Evolutionary conservation across 2,329 filamentous ascomycete genomes (phyloP).

Genomic region (Cercospora beticola): DNA sequence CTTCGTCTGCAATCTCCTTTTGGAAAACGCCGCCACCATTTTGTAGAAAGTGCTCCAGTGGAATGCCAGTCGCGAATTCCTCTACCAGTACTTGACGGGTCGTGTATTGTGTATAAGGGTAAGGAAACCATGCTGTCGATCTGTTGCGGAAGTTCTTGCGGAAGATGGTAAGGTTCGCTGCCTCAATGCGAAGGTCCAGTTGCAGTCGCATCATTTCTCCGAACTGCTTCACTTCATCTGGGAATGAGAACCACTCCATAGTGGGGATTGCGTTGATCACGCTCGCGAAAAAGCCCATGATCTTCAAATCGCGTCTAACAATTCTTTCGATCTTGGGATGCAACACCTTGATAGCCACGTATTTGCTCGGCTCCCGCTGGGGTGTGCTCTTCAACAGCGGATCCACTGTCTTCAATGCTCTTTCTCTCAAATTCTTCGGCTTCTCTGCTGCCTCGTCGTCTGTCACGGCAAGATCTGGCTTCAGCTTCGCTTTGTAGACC

Average conservation of each 20-base stretch:
- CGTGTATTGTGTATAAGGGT: slow-evolving; percentile 87
- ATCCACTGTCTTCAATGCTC: slow-evolving; percentile 78
- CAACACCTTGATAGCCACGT: slow-evolving; percentile 93
- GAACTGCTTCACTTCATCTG: slow-evolving; percentile 90
- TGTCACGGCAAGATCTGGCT: slow-evolving; percentile 69
- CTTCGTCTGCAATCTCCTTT: slow-evolving; percentile 90
- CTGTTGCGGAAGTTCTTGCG: slow-evolving; percentile 85
- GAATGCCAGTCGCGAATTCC: slow-evolving; percentile 93
- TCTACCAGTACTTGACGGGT: slow-evolving; percentile 91
- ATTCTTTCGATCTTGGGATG: slow-evolving; percentile 88
- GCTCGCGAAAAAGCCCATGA: slow-evolving; percentile 89
- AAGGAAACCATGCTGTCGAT: slow-evolving; percentile 94
- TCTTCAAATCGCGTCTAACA: slow-evolving; percentile 84
- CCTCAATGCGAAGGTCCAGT: slow-evolving; percentile 90
- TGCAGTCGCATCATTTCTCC: slow-evolving; percentile 99
- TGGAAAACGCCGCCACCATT: slow-evolving; percentile 91
- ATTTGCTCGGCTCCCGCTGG: slow-evolving; percentile 79
- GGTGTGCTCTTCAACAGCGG: slow-evolving; percentile 83
- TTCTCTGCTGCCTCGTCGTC: slow-evolving; percentile 57
- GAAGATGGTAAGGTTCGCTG: slow-evolving; percentile 84
- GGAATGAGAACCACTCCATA: slow-evolving; percentile 94
- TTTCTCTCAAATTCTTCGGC: slow-evolving; percentile 61
- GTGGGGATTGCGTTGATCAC: slow-evolving; percentile 84
- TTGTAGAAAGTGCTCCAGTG: slow-evolving; percentile 83
- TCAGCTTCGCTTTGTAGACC: slow-evolving; percentile 93